phyloP scores from a whole-genome alignment of 805 yeast genomes.

The Starmerella roubikii region DNA sequence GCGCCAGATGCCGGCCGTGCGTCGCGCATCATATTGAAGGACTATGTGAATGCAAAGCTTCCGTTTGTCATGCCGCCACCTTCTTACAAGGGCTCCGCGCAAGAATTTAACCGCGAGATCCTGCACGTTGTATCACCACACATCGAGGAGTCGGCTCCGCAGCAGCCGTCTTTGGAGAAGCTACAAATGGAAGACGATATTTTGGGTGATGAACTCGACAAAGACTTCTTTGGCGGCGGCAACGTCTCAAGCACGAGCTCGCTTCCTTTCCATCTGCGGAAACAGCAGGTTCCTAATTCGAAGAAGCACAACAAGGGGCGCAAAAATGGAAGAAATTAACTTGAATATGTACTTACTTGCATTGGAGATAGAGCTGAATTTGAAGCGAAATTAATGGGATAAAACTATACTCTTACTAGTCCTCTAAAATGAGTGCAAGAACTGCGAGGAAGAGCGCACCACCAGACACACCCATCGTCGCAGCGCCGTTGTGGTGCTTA shows the following conservation, averaged over 20 bases:
- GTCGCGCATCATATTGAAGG: slow-evolving; percentile 80
- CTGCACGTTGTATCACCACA: not conserved
- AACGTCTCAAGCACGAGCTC: slow-evolving; percentile 47
- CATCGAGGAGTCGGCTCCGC: slow-evolving; percentile 54
- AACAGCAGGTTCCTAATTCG: slow-evolving; percentile 19
- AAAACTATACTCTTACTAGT: no score
- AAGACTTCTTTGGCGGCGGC: slow-evolving; percentile 67
- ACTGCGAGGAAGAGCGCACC: slow-evolving; percentile 15
- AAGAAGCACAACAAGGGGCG: slow-evolving; percentile 68
- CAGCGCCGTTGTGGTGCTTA: slow-evolving; percentile 7
- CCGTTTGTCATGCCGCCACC: slow-evolving; percentile 86
- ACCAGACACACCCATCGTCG: slow-evolving; percentile 5
- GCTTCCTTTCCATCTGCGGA: slow-evolving; percentile 54
- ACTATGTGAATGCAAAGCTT: slow-evolving; percentile 85
- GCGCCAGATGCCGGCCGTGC: slow-evolving; percentile 95
- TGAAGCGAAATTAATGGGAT: not conserved
- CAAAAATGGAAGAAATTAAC: not conserved
- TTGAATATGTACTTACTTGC: not conserved
- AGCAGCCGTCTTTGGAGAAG: slow-evolving; percentile 25
- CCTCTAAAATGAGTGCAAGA: slow-evolving; percentile 9
- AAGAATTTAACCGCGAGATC: slow-evolving; percentile 46
- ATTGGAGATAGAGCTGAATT: no score
- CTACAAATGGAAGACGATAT: slow-evolving; percentile 20
- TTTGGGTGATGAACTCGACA: slow-evolving; percentile 72
- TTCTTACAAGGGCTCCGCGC: slow-evolving; percentile 36